Evolutionary conservation across 768 basidiomycete genomes (phyloP).

Genomic region (Crucibulum laeve): DNA sequence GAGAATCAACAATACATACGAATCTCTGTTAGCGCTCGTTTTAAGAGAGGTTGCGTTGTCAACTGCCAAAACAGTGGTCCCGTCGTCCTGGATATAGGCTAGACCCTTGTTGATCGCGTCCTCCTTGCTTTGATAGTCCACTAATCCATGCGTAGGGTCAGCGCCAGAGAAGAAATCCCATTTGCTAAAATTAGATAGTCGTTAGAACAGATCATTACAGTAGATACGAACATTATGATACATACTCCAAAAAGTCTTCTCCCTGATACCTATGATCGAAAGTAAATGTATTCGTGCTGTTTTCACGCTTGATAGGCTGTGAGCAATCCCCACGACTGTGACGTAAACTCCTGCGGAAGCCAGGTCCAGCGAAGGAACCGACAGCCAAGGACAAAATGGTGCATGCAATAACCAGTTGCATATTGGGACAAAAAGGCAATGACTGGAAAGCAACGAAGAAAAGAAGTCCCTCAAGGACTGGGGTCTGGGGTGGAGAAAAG

Average conservation of each 20-base stretch:
- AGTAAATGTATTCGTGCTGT: no score
- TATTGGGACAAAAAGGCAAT: not conserved
- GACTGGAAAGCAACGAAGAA: not conserved
- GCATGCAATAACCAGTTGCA: not conserved
- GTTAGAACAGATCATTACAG: no score
- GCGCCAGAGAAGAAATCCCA: conserved; percentile 61
- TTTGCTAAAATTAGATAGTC: no score
- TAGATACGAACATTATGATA: no score
- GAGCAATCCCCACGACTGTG: no score
- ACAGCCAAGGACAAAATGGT: not conserved
- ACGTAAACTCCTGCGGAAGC: not conserved
- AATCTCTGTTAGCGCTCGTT: conserved; percentile 50
- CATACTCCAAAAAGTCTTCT: no score
- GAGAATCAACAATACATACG: conserved; percentile 26
- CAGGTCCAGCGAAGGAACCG: not conserved
- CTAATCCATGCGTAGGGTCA: conserved; percentile 72
- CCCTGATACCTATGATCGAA: no score
- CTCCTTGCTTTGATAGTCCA: conserved; percentile 48
- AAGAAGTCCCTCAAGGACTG: conserved; percentile 7
- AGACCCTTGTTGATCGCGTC: conserved; percentile 50
- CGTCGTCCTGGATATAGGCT: conserved; percentile 56
- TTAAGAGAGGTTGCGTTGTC: conserved; percentile 49
- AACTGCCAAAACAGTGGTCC: conserved; percentile 57
- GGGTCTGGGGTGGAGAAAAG: not conserved
- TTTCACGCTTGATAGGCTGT: no score